Evolutionary conservation across 371 early-diverging fungal genomes (phyloP), one percentile per base, ranked within the genome.

Genomic region (Batkoa obscura): DNA sequence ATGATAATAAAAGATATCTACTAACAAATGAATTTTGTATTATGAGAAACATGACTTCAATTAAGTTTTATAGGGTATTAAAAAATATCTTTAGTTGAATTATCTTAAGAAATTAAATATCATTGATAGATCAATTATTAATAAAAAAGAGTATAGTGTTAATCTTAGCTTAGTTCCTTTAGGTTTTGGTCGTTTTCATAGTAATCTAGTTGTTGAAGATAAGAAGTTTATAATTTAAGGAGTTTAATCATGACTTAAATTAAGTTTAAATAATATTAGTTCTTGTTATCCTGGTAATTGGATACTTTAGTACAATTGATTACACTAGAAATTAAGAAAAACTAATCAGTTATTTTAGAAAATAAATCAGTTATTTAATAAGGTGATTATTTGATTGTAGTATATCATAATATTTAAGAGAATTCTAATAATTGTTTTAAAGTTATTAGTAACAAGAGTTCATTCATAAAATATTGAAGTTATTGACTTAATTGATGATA

Each of bases 1-100:
- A 51, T 3, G 68, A 66, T 4, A 47, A 51, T 23, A 68, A 69
- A 56, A 63, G 67, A 3, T 75, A 69, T 64, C 62, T 72, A 6
- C 73, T 69, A 13, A 75, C 74, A 46, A 70, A 76, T 61, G 74
- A 73, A 58, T 63, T 57, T 34, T 79, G 79, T 52, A 45, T 79
- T 59, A 79, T 79, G 79, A 67, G 79, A 35, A 75, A 79, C 60
- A 77, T 77, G 75, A 49, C 67, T 17, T 59, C 61, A 12, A 53
- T 57, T 3, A 55, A 60, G 4, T 72, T 77, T 51, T 77, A 78
- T 60, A 58, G 65, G 32, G 64, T 77, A 23, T 79, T 65, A 64
- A 70, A 46, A 75, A 79, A 52, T 78, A 76, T 12, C 60, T 79
- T 35, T 77, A 75, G 74, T 58, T 64, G 30, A 53, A 71, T 12